phyloP scores from a whole-genome alignment of 2,329 filamentous ascomycete species.

The Venturia asperata region DNA sequence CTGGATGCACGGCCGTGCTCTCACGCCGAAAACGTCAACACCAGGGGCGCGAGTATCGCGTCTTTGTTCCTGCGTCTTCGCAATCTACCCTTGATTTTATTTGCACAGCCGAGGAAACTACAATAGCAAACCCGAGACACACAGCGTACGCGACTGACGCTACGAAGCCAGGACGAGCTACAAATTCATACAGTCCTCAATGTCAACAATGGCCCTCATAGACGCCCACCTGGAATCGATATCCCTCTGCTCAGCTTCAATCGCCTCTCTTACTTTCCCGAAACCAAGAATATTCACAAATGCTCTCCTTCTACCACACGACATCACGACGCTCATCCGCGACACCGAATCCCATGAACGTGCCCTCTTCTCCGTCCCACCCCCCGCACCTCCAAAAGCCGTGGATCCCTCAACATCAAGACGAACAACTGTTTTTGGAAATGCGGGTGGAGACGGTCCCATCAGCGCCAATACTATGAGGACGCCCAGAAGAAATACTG shows the following conservation, averaged over 20 bases:
- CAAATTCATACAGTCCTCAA: slow-evolving; percentile 20
- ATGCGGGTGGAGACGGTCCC: slow-evolving; percentile 28
- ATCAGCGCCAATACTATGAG: slow-evolving; percentile 39
- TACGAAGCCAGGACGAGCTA: not conserved
- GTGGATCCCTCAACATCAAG: slow-evolving; percentile 42
- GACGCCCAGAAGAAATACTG: slow-evolving; percentile 64
- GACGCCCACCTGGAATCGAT: slow-evolving; percentile 46
- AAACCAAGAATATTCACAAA: slow-evolving; percentile 93
- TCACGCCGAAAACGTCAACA: slow-evolving; percentile 4
- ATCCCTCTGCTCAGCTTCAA: slow-evolving; percentile 42
- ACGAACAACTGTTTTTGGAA: slow-evolving; percentile 43
- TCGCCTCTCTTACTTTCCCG: slow-evolving; percentile 59
- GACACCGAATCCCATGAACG: slow-evolving; percentile 93
- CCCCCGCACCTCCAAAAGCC: slow-evolving; percentile 44
- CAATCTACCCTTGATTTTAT: not conserved
- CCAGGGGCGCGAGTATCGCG: not conserved
- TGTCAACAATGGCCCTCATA: slow-evolving; percentile 35
- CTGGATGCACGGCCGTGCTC: not conserved
- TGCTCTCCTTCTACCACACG: slow-evolving; percentile 76
- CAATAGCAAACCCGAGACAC: not conserved
- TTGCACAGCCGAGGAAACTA: not conserved
- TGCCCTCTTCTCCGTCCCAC: slow-evolving; percentile 86
- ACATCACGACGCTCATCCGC: slow-evolving; percentile 90
- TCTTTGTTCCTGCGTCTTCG: not conserved
- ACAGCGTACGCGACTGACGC: not conserved